Evolutionary conservation across 441 rosid genomes (phyloP).

Genomic region (Populus trichocarpa): DNA sequence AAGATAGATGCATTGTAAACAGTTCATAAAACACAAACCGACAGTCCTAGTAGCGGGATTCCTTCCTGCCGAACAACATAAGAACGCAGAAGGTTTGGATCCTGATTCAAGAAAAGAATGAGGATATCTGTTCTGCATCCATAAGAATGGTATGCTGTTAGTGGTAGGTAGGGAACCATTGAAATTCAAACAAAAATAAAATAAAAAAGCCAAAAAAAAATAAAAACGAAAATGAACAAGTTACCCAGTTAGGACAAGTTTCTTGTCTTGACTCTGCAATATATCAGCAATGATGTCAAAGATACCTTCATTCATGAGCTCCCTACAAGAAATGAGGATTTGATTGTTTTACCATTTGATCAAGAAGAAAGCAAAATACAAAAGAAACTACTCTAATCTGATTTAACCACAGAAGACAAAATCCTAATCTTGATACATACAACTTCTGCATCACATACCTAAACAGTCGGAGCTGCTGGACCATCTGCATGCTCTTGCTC

Average conservation of each 20-base stretch:
- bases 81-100: slow-evolving; percentile 92
- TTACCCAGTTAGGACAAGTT: slow-evolving; percentile 94
- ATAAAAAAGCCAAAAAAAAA: too few relatives aligned
- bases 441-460: slow-evolving; percentile 49
- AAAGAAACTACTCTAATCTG: neutral
- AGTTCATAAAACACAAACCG: slow-evolving; percentile 42
- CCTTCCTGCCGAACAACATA: slow-evolving; percentile 90
- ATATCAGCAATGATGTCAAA: slow-evolving; percentile 78
- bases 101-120: slow-evolving; percentile 92
- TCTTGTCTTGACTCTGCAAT: slow-evolving; percentile 83
- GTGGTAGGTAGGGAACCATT: slow-evolving; percentile 3
- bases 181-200: too few relatives aligned
- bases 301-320: slow-evolving; percentile 84
- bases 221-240: slow-evolving; percentile 11
- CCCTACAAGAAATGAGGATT: slow-evolving; percentile 49
- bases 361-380: neutral
- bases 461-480: slow-evolving; percentile 91
- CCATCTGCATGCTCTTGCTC: slow-evolving; percentile 95
- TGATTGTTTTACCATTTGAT: neutral
- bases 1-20: neutral
- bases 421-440: slow-evolving; percentile 6
- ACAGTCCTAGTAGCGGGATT: slow-evolving; percentile 67
- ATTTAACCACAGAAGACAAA: neutral
- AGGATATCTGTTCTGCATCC: slow-evolving; percentile 99
- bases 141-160: slow-evolving; percentile 43